Conservation (phyloP, 495 filamentous ascomycete species). For the Hyaloscypha bicolor region DNA sequence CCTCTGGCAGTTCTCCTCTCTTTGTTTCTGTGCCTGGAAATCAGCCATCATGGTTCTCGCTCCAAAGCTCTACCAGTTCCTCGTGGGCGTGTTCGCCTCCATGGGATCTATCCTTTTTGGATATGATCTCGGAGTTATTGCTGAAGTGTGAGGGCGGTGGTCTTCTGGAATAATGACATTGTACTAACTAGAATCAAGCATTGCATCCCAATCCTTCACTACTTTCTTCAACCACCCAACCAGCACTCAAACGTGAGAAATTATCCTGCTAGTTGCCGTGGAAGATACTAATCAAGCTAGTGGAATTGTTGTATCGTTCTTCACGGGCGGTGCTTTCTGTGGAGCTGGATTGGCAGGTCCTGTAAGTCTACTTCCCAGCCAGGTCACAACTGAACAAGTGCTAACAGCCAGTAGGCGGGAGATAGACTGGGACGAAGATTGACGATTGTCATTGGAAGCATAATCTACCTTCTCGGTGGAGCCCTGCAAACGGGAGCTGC, state of each 20-base stretch:
- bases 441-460: slow-evolving; percentile 40
- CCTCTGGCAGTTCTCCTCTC: slow-evolving; percentile 2
- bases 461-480: slow-evolving; percentile 42
- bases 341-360: slow-evolving; percentile 55
- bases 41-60: slow-evolving; percentile 17
- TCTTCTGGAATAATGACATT: slow-evolving; percentile 51
- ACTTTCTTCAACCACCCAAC: slow-evolving; percentile 41
- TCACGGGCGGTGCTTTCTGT: slow-evolving; percentile 65
- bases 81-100: slow-evolving; percentile 62
- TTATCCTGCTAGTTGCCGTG: background rate
- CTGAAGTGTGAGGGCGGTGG: slow-evolving; percentile 56
- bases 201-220: slow-evolving; percentile 22
- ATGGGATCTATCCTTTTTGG: slow-evolving; percentile 63
- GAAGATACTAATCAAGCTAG: slow-evolving; percentile 34
- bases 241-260: slow-evolving; percentile 55
- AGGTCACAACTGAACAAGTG: background rate
- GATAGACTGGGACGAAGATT: slow-evolving; percentile 39
- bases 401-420: slow-evolving; percentile 42
- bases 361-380: slow-evolving; percentile 15
- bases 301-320: slow-evolving; percentile 68
- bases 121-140: slow-evolving; percentile 55
- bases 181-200: slow-evolving; percentile 1
- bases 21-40: background rate
- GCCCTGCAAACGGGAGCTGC: slow-evolving; percentile 44
- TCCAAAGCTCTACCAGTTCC: slow-evolving; percentile 21